Evolutionary conservation across 2,329 filamentous ascomycete genomes (phyloP).

Genomic region (Cercospora sojina): DNA sequence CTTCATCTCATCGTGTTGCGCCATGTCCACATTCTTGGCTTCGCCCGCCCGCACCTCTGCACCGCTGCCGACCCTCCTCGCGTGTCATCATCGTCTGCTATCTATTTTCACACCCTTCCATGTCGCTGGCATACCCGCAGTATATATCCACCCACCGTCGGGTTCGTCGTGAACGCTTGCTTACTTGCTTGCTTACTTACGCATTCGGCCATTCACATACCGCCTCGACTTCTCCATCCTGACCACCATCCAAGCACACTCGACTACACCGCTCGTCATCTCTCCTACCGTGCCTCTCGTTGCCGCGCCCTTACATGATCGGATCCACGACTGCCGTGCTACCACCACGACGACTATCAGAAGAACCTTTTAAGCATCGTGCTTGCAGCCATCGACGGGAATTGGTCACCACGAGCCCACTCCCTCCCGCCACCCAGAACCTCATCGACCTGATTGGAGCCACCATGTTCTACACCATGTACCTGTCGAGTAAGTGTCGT

Average conservation of each 20-base stretch:
- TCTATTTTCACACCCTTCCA: constrained; percentile 23
- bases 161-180: constrained; percentile 20
- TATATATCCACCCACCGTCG: constrained; percentile 19
- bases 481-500: constrained; percentile 55
- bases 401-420: constrained; percentile 25
- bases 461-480: constrained; percentile 49
- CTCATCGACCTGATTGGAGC: constrained; percentile 23
- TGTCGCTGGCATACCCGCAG: constrained; percentile 16
- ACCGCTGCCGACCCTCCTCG: constrained; percentile 27
- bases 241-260: constrained; percentile 12
- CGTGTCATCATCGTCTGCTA: constrained; percentile 26
- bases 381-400: constrained; percentile 32
- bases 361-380: constrained; percentile 29
- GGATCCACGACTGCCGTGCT: constrained; percentile 32
- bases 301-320: constrained; percentile 18
- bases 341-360: constrained; percentile 25
- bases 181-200: too few species aligned
- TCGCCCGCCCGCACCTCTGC: constrained; percentile 27
- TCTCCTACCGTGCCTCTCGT: constrained; percentile 20
- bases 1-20: constrained; percentile 25
- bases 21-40: constrained; percentile 27
- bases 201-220: constrained; percentile 29
- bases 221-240: constrained; percentile 17
- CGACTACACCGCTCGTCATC: constrained; percentile 9
- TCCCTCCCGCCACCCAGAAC: constrained; percentile 25